phyloP scores from a whole-genome alignment of 2,329 filamentous ascomycete genomes.

The Aspergillus ustus region DNA sequence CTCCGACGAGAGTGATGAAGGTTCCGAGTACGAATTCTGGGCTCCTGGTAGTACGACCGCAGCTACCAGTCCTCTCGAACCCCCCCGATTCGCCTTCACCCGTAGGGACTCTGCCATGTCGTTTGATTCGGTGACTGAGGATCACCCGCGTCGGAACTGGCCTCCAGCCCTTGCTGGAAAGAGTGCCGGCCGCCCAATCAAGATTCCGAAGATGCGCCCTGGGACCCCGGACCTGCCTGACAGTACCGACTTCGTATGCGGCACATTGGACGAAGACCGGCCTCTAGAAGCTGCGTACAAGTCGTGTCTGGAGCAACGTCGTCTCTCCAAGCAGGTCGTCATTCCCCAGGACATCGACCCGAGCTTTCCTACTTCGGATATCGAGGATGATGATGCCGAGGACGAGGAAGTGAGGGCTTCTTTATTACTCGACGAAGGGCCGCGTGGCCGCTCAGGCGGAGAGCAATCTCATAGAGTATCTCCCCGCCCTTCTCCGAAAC shows the following conservation, averaged over 20 bases:
- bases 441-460: constrained; percentile 49
- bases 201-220: constrained; percentile 62
- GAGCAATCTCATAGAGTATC: constrained; percentile 57
- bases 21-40: constrained; percentile 70
- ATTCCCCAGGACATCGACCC: constrained; percentile 98
- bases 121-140: constrained; percentile 54
- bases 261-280: constrained; percentile 92
- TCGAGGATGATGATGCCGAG: constrained; percentile 81
- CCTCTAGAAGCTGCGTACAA: constrained; percentile 94
- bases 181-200: constrained; percentile 42
- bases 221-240: constrained; percentile 85
- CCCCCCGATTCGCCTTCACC: constrained; percentile 51
- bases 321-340: constrained; percentile 76
- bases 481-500: constrained; percentile 64
- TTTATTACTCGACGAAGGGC: constrained; percentile 55
- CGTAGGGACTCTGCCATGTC: constrained; percentile 59
- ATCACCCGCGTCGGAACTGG: constrained; percentile 31
- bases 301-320: constrained; percentile 78
- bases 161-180: constrained; percentile 36
- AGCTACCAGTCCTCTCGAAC: constrained; percentile 59
- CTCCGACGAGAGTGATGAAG: constrained; percentile 68
- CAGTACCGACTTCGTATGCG: constrained; percentile 98
- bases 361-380: constrained; percentile 93
- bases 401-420: constrained; percentile 61
- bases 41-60: constrained; percentile 53